Conservation (phyloP, 2,329 filamentous ascomycete genomes). For the Fusarium sp. region DNA sequence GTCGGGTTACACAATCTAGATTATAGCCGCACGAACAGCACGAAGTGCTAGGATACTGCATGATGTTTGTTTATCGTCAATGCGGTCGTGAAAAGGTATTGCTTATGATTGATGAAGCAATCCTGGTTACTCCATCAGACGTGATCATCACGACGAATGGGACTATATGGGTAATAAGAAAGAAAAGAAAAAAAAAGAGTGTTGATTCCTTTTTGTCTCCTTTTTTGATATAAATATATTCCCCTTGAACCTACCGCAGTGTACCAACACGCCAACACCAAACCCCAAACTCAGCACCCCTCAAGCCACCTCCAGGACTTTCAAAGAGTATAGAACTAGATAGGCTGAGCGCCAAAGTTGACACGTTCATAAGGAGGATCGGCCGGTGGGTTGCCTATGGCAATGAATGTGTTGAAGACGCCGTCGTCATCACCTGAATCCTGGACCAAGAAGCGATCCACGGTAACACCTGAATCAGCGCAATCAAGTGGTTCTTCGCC, state of each 20-base stretch:
- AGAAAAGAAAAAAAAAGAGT: not conserved
- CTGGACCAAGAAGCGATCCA: not conserved
- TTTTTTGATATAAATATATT: not conserved
- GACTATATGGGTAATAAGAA: not conserved
- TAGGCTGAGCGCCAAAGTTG: not conserved
- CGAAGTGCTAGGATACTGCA: conserved; percentile 61
- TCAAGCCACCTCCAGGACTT: too few relatives aligned
- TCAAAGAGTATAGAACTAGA: not conserved
- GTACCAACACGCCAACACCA: not conserved
- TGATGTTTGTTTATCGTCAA: conserved; percentile 11
- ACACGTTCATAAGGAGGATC: not conserved
- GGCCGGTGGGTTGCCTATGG: not conserved
- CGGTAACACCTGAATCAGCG: not conserved
- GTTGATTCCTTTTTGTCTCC: not conserved
- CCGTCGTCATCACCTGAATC: not conserved
- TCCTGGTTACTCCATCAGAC: too few relatives aligned
- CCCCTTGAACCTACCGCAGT: not conserved
- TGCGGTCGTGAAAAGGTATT: not conserved
- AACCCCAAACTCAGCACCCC: not conserved
- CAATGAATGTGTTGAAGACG: not conserved
- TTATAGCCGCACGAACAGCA: conserved; percentile 67
- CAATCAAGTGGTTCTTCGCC: not conserved
- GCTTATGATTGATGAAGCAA: not conserved
- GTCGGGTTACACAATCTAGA: conserved; percentile 65
- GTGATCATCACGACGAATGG: not conserved